Percentiles rank a stretch among this genome's conserved stretches.
These are phyloP conservation scores for Lomentospora prolificans DNA, from an alignment of 2,329 filamentous ascomycete genomes.

Conservation along the genomic window DNA sequence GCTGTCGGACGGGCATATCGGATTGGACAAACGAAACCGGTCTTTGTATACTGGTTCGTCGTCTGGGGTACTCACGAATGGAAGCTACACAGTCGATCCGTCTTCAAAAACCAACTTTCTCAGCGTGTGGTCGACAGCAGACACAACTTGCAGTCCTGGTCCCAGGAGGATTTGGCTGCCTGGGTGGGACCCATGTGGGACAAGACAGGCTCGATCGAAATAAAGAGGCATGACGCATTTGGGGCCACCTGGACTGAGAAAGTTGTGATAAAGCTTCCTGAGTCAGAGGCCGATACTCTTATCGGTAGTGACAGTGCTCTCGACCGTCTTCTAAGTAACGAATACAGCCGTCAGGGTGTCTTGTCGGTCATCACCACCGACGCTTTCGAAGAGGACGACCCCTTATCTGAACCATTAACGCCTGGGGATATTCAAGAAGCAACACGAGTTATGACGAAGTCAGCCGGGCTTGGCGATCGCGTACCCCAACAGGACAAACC, in stretches of 20 bases:
- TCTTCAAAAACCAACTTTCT: constrained; percentile 78
- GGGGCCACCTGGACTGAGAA: constrained; percentile 22
- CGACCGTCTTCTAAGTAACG: constrained; percentile 32
- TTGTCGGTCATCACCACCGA: constrained; percentile 56
- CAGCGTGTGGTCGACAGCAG: constrained; percentile 76
- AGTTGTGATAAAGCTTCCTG: too few relatives aligned
- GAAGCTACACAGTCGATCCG: constrained; percentile 57
- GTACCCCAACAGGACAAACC: too few relatives aligned
- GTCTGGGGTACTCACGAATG: constrained; percentile 73
- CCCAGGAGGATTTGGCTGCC: constrained; percentile 35
- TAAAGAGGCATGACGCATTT: not conserved
- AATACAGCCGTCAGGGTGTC: constrained; percentile 29
- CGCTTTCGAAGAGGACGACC: constrained; percentile 55
- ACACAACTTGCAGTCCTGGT: constrained; percentile 55
- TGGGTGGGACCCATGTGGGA: constrained; percentile 7
- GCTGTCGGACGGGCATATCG: constrained; percentile 81
- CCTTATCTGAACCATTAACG: not conserved
- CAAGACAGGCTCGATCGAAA: constrained; percentile 23
- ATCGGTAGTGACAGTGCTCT: constrained; percentile 55
- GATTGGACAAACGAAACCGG: constrained; percentile 68
- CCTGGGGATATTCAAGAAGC: too few relatives aligned
- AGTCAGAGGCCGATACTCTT: constrained; percentile 20
- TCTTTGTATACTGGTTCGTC: constrained; percentile 77
- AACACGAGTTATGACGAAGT: too few relatives aligned
- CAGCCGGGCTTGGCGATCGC: too few relatives aligned